phyloP scores from a whole-genome alignment of 495 filamentous ascomycete species.

The Penicillium longicatenatum region DNA sequence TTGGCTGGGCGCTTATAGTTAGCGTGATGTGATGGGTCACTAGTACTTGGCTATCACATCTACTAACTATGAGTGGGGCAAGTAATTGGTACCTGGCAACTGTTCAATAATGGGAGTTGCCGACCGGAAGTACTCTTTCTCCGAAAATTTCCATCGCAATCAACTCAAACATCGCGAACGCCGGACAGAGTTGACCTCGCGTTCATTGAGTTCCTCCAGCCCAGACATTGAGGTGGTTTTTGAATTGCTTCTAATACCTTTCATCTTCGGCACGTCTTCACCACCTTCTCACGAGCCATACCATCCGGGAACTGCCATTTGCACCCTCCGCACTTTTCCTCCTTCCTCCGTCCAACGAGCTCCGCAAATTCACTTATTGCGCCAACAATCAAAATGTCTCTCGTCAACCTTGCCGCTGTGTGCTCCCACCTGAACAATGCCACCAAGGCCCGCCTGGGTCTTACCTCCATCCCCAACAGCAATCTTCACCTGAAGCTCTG shows the following conservation, averaged over 20 bases:
- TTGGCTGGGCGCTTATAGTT: slow-evolving; percentile 26
- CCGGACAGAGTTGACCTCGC: background rate
- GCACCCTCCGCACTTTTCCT: slow-evolving; percentile 7
- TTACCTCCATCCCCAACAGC: slow-evolving; percentile 82
- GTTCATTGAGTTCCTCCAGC: background rate
- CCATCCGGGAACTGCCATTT: background rate
- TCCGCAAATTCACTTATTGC: background rate
- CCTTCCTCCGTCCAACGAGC: slow-evolving; percentile 15
- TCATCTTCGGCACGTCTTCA: background rate
- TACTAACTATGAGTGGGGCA: slow-evolving; percentile 3
- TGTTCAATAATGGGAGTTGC: background rate
- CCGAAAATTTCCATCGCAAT: slow-evolving; percentile 47
- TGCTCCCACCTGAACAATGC: slow-evolving; percentile 96
- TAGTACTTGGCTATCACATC: slow-evolving; percentile 15
- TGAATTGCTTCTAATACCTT: background rate
- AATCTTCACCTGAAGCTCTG: slow-evolving; percentile 77
- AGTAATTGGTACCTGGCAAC: slow-evolving; percentile 5
- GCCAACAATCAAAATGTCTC: slow-evolving; percentile 65
- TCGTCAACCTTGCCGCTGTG: slow-evolving; percentile 75
- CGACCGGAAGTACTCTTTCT: slow-evolving; percentile 35
- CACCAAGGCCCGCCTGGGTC: slow-evolving; percentile 77
- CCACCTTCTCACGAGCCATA: background rate
- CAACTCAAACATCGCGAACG: slow-evolving; percentile 5
- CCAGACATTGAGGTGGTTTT: slow-evolving; percentile 2
- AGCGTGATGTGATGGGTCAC: slow-evolving; percentile 26